Base-by-base conservation (phyloP, 257 asterid genomes). In the Marsdenia floribunda region DNA sequence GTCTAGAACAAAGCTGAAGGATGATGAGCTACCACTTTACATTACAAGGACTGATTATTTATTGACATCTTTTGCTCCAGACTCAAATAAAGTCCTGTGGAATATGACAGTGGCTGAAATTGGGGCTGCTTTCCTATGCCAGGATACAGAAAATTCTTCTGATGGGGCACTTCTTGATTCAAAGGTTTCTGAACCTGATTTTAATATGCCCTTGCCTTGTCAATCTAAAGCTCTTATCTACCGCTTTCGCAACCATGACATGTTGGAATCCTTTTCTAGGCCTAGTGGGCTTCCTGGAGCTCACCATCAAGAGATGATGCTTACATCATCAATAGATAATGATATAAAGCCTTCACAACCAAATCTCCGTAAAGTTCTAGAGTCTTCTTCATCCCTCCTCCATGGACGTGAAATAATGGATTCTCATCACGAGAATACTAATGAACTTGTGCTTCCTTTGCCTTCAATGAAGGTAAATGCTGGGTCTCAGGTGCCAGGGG, bases 61-160 rank as follows among this genome's bases (percentile, higher is more conserved):
- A 73, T 81, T 94, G 86, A 85, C 89, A 24, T 94, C 97, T 44
- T 94, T 87, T 87, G 80, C 85, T 78, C 97, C 97, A 58, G 89
- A 85, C 82, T 89, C 97, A 73, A 81, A 92, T 83, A 83, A 86
- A 82, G 91, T 92, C 63, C 80, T 85, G 16, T 94, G 99, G 99
- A 92, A 94, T 76, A 66, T 94, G 89, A 84, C 97, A 19, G 96
- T 92, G 68, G 93, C 99, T 81, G 97, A 92, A 83, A 83, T 94
- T 73, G 92, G 91, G 67, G 97, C 95, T 58, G 96, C 97, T 66
- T 88, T 82, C 79, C 92, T 94, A 70, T 92, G 99, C 81, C 90
- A 85, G 78, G 92, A 83, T 46, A 69, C 68, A 24, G 93, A 85
- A 53, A 75, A 81, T 81, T 77, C 96, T 50, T 71, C 78, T 60